These are phyloP conservation scores for Bipolaris cookei DNA, from an alignment of 2,329 filamentous ascomycete species.

Conservation along the genomic window DNA sequence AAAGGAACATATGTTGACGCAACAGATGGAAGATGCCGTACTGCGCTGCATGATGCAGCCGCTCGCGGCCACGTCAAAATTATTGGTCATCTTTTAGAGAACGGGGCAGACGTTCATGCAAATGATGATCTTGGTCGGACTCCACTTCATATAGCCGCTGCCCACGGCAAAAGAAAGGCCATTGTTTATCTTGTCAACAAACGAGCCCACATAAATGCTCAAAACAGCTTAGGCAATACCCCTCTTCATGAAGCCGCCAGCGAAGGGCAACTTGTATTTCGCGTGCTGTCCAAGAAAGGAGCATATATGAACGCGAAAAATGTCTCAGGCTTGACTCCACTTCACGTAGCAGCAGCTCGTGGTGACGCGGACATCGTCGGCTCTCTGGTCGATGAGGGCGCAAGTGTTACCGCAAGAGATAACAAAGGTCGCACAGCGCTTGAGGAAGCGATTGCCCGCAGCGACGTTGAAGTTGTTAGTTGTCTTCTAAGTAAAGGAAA, in stretches of 20 bases:
- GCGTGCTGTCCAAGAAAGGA: not conserved
- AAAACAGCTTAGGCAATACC: not conserved
- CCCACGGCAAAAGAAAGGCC: not conserved
- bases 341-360: not conserved
- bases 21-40: not conserved
- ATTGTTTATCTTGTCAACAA: not conserved
- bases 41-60: not conserved
- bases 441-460: not conserved
- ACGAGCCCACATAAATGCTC: not conserved
- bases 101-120: not conserved
- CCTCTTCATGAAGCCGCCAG: not conserved
- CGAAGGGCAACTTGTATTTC: not conserved
- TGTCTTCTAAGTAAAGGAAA: not conserved
- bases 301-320: not conserved
- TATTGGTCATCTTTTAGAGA: not conserved
- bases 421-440: not conserved
- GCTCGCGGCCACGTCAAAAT: not conserved
- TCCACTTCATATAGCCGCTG: not conserved
- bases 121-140: not conserved
- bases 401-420: not conserved
- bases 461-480: not conserved
- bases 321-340: not conserved
- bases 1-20: not conserved
- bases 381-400: not conserved
- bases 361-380: not conserved